Conservation (phyloP, 768 basidiomycete species). For the Mycena olivaceomarginata region DNA sequence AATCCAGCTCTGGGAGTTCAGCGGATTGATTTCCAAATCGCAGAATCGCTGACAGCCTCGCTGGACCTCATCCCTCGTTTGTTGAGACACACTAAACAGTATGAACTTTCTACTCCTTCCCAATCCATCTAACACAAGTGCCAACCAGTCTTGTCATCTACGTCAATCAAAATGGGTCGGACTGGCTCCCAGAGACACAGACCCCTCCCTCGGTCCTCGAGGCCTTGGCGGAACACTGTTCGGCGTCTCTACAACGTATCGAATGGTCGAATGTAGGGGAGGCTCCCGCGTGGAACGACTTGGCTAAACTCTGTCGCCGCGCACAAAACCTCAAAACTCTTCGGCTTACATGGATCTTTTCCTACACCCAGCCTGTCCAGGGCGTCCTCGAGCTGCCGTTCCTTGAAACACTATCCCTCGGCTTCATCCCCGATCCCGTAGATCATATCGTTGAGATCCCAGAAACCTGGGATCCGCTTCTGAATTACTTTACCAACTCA, state of each 20-base stretch:
- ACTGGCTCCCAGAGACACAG: conserved; percentile 42
- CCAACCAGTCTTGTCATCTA: conserved; percentile 66
- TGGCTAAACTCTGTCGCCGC: conserved; percentile 58
- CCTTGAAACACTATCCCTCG: conserved; percentile 65
- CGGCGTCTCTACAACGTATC: conserved; percentile 60
- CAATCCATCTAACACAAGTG: not conserved
- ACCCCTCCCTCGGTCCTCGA: conserved; percentile 58
- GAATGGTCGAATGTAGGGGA: conserved; percentile 68
- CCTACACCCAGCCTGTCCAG: conserved; percentile 48
- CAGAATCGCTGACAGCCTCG: conserved; percentile 50
- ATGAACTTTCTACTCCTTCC: not conserved
- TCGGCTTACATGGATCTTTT: conserved; percentile 62
- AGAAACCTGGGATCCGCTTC: conserved; percentile 62
- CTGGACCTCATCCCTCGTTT: conserved; percentile 57
- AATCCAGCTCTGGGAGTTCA: conserved; percentile 53
- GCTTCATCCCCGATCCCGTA: conserved; percentile 54
- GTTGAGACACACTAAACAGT: conserved; percentile 55
- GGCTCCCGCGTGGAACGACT: conserved; percentile 61
- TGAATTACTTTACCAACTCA: conserved; percentile 58
- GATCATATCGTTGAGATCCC: conserved; percentile 40
- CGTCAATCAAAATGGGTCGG: conserved; percentile 59
- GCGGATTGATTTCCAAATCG: conserved; percentile 64
- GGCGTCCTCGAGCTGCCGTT: conserved; percentile 54
- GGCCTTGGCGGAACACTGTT: conserved; percentile 55
- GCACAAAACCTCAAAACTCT: conserved; percentile 61